These are phyloP conservation scores for Alternaria hordeiaustralica DNA, from an alignment of 2,329 filamentous ascomycete genomes.

Conservation along the genomic window DNA sequence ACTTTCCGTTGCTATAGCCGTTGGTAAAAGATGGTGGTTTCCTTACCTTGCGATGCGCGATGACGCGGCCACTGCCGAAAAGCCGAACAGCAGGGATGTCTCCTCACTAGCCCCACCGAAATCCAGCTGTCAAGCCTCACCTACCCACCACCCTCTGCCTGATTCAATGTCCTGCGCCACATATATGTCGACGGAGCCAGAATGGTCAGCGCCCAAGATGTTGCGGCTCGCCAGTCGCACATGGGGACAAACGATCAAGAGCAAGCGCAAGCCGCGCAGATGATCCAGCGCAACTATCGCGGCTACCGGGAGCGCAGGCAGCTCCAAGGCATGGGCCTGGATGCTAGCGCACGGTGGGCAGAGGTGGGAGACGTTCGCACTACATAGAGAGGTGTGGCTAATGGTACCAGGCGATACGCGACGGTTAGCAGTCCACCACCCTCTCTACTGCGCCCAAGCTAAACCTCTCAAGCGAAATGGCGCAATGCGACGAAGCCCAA, in stretches of 20 bases:
- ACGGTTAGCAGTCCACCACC: conserved; percentile 45
- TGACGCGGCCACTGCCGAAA: conserved; percentile 4
- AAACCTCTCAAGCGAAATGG: conserved; percentile 58
- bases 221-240: conserved; percentile 4
- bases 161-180: conserved; percentile 10
- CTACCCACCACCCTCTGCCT: conserved; percentile 1
- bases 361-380: conserved; percentile 59
- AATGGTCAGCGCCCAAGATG: conserved; percentile 19
- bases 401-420: conserved; percentile 56
- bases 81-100: not conserved
- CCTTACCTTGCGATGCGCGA: not conserved
- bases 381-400: not conserved
- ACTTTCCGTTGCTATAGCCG: not conserved
- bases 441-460: conserved; percentile 28
- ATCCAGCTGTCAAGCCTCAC: conserved; percentile 15
- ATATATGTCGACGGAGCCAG: conserved; percentile 4
- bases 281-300: conserved; percentile 70
- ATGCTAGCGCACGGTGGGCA: conserved; percentile 74
- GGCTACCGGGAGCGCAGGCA: conserved; percentile 77
- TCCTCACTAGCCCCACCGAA: conserved; percentile 9
- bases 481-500: conserved; percentile 57
- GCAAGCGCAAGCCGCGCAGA: conserved; percentile 40
- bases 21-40: not conserved
- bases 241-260: conserved; percentile 27
- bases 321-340: conserved; percentile 70